Conservation (phyloP, 2,329 filamentous ascomycete genomes). For the Pyrenochaeta sp. region DNA sequence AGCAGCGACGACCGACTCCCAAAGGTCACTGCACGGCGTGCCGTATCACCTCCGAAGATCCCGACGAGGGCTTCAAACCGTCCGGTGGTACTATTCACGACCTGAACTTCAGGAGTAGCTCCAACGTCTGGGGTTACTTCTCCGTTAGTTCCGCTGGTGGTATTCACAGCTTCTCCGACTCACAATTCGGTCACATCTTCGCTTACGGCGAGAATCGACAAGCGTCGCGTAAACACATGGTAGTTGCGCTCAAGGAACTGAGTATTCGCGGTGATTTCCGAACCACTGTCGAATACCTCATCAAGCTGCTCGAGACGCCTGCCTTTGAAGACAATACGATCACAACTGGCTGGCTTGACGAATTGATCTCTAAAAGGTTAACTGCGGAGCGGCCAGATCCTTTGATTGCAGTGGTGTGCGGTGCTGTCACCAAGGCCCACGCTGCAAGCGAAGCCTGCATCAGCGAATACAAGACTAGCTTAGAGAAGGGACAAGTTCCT, state of each 20-base stretch:
- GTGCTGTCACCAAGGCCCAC: slow-evolving; percentile 93
- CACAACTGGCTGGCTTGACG: slow-evolving; percentile 97
- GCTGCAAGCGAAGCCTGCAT: slow-evolving; percentile 91
- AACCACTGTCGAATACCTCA: slow-evolving; percentile 97
- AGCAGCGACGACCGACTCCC: slow-evolving; percentile 87
- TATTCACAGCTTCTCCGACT: slow-evolving; percentile 99
- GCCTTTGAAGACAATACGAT: slow-evolving; percentile 99
- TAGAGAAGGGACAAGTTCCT: slow-evolving; percentile 97
- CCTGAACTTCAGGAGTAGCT: slow-evolving; percentile 97
- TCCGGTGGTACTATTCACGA: slow-evolving; percentile 99
- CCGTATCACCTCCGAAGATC: slow-evolving; percentile 98
- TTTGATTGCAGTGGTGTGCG: slow-evolving; percentile 92
- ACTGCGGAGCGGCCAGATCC: slow-evolving; percentile 95
- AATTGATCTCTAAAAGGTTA: slow-evolving; percentile 96
- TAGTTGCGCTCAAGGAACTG: slow-evolving; percentile 95
- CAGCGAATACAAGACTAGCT: slow-evolving; percentile 82
- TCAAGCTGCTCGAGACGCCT: slow-evolving; percentile 97
- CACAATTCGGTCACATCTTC: slow-evolving; percentile 99
- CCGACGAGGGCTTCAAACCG: slow-evolving; percentile 98
- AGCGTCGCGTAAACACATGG: slow-evolving; percentile 98
- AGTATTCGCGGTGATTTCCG: slow-evolving; percentile 99
- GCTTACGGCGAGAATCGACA: slow-evolving; percentile 98
- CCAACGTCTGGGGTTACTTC: slow-evolving; percentile 99
- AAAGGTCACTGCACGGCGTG: slow-evolving; percentile 98
- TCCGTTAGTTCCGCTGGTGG: slow-evolving; percentile 95